Percentiles rank a stretch among this genome's conserved stretches.
These are phyloP conservation scores for Penicillium psychrofluorescens DNA, from an alignment of 495 filamentous ascomycete genomes.

Conservation along the genomic window DNA sequence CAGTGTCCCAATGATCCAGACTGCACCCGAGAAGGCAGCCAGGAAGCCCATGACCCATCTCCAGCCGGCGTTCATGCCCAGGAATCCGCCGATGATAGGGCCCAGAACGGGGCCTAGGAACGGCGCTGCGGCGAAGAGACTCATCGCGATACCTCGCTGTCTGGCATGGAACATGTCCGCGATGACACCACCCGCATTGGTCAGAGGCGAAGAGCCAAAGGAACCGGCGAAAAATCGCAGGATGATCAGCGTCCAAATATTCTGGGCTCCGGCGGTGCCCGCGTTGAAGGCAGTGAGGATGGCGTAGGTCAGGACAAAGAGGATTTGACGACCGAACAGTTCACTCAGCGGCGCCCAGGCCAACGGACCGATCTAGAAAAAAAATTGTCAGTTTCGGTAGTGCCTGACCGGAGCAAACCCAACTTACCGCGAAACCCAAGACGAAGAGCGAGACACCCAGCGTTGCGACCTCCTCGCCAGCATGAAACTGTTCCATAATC, in stretches of 20 bases:
- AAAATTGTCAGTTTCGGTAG: background rate
- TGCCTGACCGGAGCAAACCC: background rate
- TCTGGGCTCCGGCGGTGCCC: conserved; percentile 53
- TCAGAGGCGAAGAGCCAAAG: conserved; percentile 69
- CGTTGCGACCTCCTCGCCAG: conserved; percentile 52
- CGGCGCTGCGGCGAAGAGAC: conserved; percentile 58
- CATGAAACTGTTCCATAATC: conserved; percentile 51
- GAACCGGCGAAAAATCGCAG: conserved; percentile 73
- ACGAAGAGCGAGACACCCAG: conserved; percentile 71
- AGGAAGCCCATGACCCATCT: conserved; percentile 59
- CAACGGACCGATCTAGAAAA: conserved; percentile 36
- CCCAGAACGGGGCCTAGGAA: conserved; percentile 65
- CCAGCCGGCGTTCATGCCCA: conserved; percentile 54
- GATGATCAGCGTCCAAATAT: conserved; percentile 59
- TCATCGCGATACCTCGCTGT: conserved; percentile 57
- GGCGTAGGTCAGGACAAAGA: conserved; percentile 58
- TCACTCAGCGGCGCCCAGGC: conserved; percentile 63
- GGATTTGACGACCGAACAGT: conserved; percentile 64
- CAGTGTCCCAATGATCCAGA: conserved; percentile 50
- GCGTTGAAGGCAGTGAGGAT: conserved; percentile 64
- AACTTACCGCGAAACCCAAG: conserved; percentile 59
- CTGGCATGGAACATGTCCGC: conserved; percentile 63
- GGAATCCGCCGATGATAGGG: conserved; percentile 54
- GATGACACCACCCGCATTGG: conserved; percentile 68
- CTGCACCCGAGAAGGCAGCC: conserved; percentile 40